Evolutionary conservation across 2,329 filamentous ascomycete genomes (phyloP).

Genomic region (Botryotinia narcissicola): DNA sequence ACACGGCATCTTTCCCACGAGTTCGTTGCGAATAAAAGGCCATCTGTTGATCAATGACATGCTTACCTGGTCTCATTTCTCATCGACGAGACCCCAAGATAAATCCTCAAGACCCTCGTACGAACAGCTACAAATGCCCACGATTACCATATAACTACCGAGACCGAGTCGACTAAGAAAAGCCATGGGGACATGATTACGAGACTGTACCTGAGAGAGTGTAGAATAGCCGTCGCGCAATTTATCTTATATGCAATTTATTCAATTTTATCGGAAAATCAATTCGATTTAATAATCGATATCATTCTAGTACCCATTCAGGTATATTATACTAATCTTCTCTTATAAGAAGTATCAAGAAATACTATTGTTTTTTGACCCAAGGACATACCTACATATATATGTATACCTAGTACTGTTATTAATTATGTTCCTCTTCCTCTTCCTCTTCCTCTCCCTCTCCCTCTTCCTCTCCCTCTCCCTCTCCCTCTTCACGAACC

Average conservation of each 20-base stretch:
- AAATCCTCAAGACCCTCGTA: not conserved
- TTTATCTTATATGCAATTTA: not conserved
- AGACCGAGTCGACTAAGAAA: not conserved
- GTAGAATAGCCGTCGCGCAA: not conserved
- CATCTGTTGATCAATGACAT: constrained; percentile 9
- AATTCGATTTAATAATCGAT: not conserved
- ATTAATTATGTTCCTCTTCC: not conserved
- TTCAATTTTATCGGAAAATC: not conserved
- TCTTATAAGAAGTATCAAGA: not conserved
- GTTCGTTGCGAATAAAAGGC: constrained; percentile 5
- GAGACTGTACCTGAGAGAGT: not conserved
- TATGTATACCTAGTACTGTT: not conserved
- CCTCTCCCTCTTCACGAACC: not conserved
- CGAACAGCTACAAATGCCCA: not conserved
- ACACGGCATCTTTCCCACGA: not conserved
- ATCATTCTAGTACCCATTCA: not conserved
- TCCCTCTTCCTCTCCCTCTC: not conserved
- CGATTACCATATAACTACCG: constrained; percentile 5
- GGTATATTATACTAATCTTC: not conserved
- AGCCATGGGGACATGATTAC: too few relatives aligned
- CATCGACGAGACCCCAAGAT: not conserved
- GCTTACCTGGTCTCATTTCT: constrained; percentile 1
- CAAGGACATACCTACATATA: not conserved
- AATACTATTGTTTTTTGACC: not conserved
- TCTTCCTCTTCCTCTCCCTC: not conserved